Conservation (phyloP, 371 early-diverging fungal species). For the Cokeromyces recurvatus region DNA sequence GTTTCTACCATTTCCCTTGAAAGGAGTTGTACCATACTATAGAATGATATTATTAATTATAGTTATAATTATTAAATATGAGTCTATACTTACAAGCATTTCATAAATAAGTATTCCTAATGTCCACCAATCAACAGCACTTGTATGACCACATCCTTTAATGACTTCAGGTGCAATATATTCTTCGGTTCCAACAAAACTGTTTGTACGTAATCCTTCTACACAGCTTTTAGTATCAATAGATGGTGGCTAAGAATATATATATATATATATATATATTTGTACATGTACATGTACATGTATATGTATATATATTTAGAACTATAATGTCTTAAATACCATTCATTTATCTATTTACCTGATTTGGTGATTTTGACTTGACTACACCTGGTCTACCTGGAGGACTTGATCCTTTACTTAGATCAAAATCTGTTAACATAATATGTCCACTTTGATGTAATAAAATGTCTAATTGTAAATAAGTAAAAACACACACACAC, state of each 20-base stretch:
- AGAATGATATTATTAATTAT: constrained; percentile 3
- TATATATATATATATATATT: no score
- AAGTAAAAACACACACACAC: no score
- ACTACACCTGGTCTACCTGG: constrained; percentile 75
- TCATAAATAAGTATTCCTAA: constrained; percentile 95
- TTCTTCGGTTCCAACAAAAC: constrained; percentile 97
- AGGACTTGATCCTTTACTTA: constrained; percentile 83
- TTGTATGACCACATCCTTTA: constrained; percentile 89
- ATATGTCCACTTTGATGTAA: constrained; percentile 94
- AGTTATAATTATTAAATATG: not conserved
- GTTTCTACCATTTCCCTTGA: constrained; percentile 86
- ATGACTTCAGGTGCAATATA: constrained; percentile 97
- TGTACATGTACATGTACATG: no score
- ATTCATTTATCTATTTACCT: no score
- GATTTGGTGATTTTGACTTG: constrained; percentile 51
- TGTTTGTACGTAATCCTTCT: constrained; percentile 83
- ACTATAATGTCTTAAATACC: no score
- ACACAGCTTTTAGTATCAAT: constrained; percentile 89
- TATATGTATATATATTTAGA: no score
- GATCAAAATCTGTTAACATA: constrained; percentile 96
- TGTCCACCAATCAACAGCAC: constrained; percentile 98
- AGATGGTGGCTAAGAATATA: constrained; percentile 45
- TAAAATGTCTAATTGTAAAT: constrained; percentile 78
- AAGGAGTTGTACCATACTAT: constrained; percentile 89
- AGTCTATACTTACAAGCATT: constrained; percentile 67